phyloP scores from a whole-genome alignment of 2,329 filamentous ascomycete genomes.

The Aspergillus sp. region DNA sequence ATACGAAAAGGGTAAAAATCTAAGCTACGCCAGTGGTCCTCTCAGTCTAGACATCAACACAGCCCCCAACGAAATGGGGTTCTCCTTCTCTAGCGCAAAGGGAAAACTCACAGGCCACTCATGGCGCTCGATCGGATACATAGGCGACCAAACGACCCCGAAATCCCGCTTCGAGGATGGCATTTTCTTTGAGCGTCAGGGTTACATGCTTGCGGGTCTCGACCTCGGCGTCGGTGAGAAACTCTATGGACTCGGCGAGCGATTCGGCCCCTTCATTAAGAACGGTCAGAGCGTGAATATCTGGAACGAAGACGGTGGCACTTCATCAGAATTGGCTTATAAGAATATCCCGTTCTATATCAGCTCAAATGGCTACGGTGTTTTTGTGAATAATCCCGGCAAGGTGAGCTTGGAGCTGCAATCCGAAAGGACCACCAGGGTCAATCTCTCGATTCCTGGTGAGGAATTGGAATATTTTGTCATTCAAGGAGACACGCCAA shows the following conservation, averaged over 20 bases:
- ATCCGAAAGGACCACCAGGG: constrained; percentile 68
- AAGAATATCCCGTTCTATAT: constrained; percentile 46
- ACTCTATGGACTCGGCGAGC: constrained; percentile 72
- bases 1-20: constrained; percentile 24
- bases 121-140: constrained; percentile 41
- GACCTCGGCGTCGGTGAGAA: constrained; percentile 57
- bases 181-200: constrained; percentile 38
- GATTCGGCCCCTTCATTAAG: constrained; percentile 75
- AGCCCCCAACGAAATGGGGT: constrained; percentile 34
- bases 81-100: constrained; percentile 25
- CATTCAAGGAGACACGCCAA: constrained; percentile 69
- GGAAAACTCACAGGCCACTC: constrained; percentile 40
- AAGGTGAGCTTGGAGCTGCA: constrained; percentile 71
- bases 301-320: constrained; percentile 58
- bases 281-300: constrained; percentile 69
- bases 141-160: constrained; percentile 34
- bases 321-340: constrained; percentile 41
- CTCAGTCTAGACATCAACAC: constrained; percentile 36
- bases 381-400: constrained; percentile 72
- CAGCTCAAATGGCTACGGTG: constrained; percentile 68
- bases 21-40: constrained; percentile 35
- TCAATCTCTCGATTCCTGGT: constrained; percentile 68
- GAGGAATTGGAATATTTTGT: constrained; percentile 73
- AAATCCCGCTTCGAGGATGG: constrained; percentile 35
- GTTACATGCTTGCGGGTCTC: constrained; percentile 42